Evolutionary conservation across 305 asterid species (phyloP), one percentile per base, ranked within the genome.

Genomic region (Fraxinus albicans): DNA sequence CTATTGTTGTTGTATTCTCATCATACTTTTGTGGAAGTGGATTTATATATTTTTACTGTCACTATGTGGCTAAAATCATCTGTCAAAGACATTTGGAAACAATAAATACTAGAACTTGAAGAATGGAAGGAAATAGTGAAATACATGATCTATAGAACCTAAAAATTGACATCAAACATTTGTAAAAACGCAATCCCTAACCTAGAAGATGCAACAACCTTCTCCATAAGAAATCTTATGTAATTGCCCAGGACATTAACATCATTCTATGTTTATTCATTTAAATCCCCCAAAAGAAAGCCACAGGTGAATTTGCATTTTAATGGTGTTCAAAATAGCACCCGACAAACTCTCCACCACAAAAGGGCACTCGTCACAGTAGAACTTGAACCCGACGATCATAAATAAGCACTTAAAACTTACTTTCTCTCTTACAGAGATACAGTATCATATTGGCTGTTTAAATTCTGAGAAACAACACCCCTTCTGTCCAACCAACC

Each of bases 131-230:
- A 76, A 33, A 8, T 74, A 53, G 63, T 35, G 29, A 8, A 72
- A 80, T n/a, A 1, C 47, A 38, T 50, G 75, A 2, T 80, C 70
- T 73, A 82, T 34, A 40, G 58, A 63, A 78, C 38, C 58, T 19
- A 36, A 76, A 78, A 2, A 44, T 53, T 60, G 83, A 76, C 73
- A 72, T 29, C 7, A 13, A 65, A 65, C 73, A 8, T 65, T 65
- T 9, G 73, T 10, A 65, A 27, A 65, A 25, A 9, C 17, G 35
- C 3, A 65, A 65, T 63, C 72, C 73, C 33, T 2, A 65, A 65
- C 73, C 73, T 65, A 9, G 35, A 65, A 27, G 15, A 8, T 63
- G 72, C 34, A 65, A 8, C 31, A 65, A 23, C 73, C 67, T 6
- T 25, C 25, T 55, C 9, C 67, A n/a, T 1, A 19, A 55, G 67